These are phyloP conservation scores for Cladophialophora yegresii DNA, from an alignment of 2,329 filamentous ascomycete genomes.

Conservation along the genomic window DNA sequence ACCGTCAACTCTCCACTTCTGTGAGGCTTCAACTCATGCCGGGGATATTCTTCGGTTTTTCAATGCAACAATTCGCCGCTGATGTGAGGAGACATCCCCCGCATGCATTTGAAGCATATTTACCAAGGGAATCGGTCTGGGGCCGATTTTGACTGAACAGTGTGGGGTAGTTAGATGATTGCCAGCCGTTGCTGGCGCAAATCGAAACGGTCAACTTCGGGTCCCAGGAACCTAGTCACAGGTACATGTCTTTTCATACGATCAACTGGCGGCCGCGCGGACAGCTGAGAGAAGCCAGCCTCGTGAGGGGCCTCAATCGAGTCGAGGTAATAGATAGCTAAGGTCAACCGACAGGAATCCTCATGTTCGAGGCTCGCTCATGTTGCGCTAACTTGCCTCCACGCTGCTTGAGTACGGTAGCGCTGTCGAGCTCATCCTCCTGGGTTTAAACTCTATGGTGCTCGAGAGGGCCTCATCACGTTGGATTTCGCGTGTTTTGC, in stretches of 20 bases:
- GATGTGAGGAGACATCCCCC: conserved; percentile 14
- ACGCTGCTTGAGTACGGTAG: background rate
- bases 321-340: background rate
- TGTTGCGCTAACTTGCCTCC: background rate
- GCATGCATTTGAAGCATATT: background rate
- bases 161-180: background rate
- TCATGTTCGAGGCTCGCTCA: background rate
- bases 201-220: background rate
- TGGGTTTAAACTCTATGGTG: background rate
- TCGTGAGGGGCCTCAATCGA: background rate
- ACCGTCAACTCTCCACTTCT: background rate
- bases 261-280: background rate
- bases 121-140: background rate
- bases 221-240: background rate
- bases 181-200: background rate
- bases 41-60: background rate
- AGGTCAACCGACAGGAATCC: background rate
- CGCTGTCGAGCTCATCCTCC: background rate
- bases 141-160: background rate
- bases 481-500: conserved; percentile 19
- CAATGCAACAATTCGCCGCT: background rate
- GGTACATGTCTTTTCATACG: background rate
- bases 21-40: background rate
- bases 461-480: background rate
- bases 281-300: background rate